Evolutionary conservation across 495 filamentous ascomycete species (phyloP), one percentile per base, ranked within the genome.

Genomic region (Neurospora africana): DNA sequence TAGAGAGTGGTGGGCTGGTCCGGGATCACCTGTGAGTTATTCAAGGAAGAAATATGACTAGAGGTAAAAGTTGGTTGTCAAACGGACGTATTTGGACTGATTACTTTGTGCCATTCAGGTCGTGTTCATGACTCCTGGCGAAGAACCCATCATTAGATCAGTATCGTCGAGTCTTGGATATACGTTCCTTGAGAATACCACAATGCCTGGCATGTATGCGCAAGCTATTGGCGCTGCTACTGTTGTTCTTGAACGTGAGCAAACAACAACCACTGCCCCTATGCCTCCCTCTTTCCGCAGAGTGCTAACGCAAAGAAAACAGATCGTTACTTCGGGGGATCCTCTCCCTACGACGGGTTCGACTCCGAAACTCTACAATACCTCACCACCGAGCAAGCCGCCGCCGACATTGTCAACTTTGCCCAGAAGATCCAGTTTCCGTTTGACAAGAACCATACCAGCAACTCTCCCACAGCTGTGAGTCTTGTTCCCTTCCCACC

Each of bases 291-390:
- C n/a, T n/a, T n/a, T n/a, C n/a, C n/a, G n/a, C n/a, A n/a, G n/a
- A n/a, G n/a, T n/a, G n/a, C n/a, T n/a, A n/a, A n/a, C n/a, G n/a
- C n/a, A n/a, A n/a, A n/a, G n/a, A n/a, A n/a, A n/a, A 68, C 17
- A 87, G 85, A 88, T 74, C 83, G 88, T 33, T 89, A 87, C 76
- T 90, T 86, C 82, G 88, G 88, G 33, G 81, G 81, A 53, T 90
- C 88, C 1, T 89, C 87, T 2, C 89, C 89, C 5, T 90, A 86
- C 72, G 81, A 83, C 17, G 80, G 82, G 7, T 79, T 91, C 47
- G 85, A 83, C 5, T 81, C 87, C 0, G 82, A 88, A 68, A 89
- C 85, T 23, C 79, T 91, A 73, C 85, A 88, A 74, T 85, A 88
- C 44, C 83, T 91, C 72, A 91, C 88, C 3, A 81, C 90, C 53